Evolutionary conservation across 805 yeast species (phyloP).

Genomic region (Sugiyamaella mastotermitis): DNA sequence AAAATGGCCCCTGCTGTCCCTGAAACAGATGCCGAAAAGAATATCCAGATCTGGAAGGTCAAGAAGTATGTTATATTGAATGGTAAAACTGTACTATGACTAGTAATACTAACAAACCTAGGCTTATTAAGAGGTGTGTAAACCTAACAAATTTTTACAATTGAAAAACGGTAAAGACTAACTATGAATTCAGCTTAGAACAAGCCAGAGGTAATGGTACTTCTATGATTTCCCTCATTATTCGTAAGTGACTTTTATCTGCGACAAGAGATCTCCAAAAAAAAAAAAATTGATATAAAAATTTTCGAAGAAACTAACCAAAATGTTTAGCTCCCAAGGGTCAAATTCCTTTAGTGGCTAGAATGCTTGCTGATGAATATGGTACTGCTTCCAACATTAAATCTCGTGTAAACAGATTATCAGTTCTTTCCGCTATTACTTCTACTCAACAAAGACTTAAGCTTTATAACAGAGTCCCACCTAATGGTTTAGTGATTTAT

Average conservation of each 20-base stretch:
- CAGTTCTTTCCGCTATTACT: slow-evolving; percentile 94
- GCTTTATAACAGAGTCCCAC: slow-evolving; percentile 82
- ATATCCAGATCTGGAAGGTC: slow-evolving; percentile 98
- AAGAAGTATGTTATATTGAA: slow-evolving; percentile 63
- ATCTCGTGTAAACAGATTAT: slow-evolving; percentile 93
- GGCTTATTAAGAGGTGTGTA: slow-evolving; percentile 28
- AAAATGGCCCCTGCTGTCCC: slow-evolving; percentile 16
- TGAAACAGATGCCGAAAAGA: slow-evolving; percentile 74
- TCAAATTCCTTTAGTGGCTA: slow-evolving; percentile 80
- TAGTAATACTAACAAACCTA: slow-evolving; percentile 3
- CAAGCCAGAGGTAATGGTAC: slow-evolving; percentile 98
- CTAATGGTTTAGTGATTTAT: slow-evolving; percentile 90
- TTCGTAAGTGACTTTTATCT: no score
- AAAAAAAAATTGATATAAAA: background rate
- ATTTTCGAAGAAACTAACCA: background rate
- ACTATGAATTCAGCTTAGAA: no score
- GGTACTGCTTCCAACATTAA: slow-evolving; percentile 98
- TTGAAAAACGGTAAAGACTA: slow-evolving; percentile 33
- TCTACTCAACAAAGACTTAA: slow-evolving; percentile 96
- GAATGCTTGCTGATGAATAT: slow-evolving; percentile 94
- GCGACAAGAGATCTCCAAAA: no score
- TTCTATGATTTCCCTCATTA: slow-evolving; percentile 94
- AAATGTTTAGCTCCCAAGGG: slow-evolving; percentile 96
- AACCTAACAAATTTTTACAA: background rate
- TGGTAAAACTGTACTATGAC: background rate